Conservation (phyloP, 2,329 filamentous ascomycete genomes). For the Claviceps citrina region DNA sequence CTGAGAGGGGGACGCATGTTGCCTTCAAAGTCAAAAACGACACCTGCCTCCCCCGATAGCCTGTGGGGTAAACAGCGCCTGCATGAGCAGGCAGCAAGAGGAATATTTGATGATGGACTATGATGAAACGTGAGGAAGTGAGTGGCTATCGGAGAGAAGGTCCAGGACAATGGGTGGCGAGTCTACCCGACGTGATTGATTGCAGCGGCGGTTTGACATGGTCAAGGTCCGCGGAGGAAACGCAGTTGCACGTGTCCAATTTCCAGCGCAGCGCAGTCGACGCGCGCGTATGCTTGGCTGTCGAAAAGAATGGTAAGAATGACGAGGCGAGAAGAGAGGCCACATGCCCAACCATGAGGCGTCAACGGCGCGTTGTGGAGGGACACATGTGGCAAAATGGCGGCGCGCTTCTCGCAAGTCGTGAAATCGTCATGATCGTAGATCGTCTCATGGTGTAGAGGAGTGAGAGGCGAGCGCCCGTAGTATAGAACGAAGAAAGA, state of each 20-base stretch:
- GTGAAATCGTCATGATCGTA: constrained; percentile 9
- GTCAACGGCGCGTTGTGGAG: neutral
- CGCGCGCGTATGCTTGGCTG: constrained; percentile 12
- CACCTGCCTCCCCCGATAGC: constrained; percentile 4
- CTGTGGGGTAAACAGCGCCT: neutral
- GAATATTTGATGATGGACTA: neutral
- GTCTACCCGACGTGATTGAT: constrained; percentile 10
- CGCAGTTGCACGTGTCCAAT: neutral
- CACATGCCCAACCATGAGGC: neutral
- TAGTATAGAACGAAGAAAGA: too few species aligned
- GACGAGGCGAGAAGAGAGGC: neutral
- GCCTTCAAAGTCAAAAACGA: constrained; percentile 13
- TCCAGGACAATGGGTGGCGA: neutral
- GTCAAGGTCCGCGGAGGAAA: constrained; percentile 3
- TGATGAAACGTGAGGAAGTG: neutral
- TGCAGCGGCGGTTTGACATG: constrained; percentile 3
- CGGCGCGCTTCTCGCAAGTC: constrained; percentile 1
- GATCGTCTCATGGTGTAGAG: too few species aligned
- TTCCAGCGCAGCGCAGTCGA: constrained; percentile 15
- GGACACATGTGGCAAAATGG: neutral
- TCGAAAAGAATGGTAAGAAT: constrained; percentile 12
- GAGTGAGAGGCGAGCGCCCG: neutral
- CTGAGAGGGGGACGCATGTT: constrained; percentile 8
- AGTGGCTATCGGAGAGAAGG: neutral
- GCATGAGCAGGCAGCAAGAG: neutral